These are phyloP conservation scores for Botrytis tulipae DNA, from an alignment of 2,329 filamentous ascomycete genomes.

Conservation along the genomic window DNA sequence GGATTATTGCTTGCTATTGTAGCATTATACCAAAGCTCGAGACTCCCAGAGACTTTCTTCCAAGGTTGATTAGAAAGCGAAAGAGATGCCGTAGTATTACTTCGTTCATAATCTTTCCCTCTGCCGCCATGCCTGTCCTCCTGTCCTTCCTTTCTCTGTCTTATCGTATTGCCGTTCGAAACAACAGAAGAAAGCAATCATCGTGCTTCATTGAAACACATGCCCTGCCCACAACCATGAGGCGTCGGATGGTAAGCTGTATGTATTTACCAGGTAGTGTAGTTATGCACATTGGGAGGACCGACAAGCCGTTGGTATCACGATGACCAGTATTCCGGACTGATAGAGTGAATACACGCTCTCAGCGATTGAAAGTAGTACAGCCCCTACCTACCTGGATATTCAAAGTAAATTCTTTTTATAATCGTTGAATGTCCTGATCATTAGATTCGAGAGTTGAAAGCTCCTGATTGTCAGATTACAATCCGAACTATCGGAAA, in stretches of 20 bases:
- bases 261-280: not conserved
- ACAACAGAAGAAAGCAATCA: not conserved
- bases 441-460: not conserved
- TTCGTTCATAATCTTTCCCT: not conserved
- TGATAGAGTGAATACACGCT: not conserved
- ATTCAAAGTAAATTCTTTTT: not conserved
- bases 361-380: not conserved
- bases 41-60: not conserved
- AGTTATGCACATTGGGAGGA: not conserved
- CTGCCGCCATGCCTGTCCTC: not conserved
- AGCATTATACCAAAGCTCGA: constrained; percentile 2
- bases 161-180: not conserved
- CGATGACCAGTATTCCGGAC: not conserved
- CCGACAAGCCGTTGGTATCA: not conserved
- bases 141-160: not conserved
- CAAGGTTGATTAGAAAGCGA: not conserved
- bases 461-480: not conserved
- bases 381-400: not conserved
- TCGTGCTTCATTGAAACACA: not conserved
- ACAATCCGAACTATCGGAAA: not conserved
- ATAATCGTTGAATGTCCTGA: not conserved
- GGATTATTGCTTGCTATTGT: not conserved
- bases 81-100: not conserved
- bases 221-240: not conserved
- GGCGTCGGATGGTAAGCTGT: not conserved